These are phyloP conservation scores for Chrysoporthe cubensis DNA, from an alignment of 2,329 filamentous ascomycete genomes.

Conservation along the genomic window DNA sequence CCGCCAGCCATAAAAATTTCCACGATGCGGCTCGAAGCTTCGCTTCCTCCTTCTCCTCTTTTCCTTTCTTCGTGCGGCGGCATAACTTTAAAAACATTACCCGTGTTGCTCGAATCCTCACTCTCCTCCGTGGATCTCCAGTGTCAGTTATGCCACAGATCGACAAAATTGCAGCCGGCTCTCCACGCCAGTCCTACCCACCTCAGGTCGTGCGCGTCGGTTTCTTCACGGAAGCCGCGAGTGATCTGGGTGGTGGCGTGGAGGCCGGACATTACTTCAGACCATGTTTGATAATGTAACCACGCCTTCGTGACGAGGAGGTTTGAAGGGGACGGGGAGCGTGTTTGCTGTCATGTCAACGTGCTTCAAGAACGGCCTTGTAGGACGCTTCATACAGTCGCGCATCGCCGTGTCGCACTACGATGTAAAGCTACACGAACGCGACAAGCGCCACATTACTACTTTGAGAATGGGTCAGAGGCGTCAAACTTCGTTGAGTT, in stretches of 20 bases:
- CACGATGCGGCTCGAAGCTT: slow-evolving; percentile 23
- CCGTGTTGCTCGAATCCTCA: slow-evolving; percentile 78
- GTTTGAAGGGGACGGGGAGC: too few relatives aligned
- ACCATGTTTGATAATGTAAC: not conserved
- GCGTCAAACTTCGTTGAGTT: not conserved
- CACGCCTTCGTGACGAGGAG: too few relatives aligned
- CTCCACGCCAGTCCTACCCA: slow-evolving; percentile 51
- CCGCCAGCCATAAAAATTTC: slow-evolving; percentile 31
- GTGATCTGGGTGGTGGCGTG: slow-evolving; percentile 38
- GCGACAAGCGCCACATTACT: too few relatives aligned
- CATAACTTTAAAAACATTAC: slow-evolving; percentile 69
- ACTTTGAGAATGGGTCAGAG: not conserved
- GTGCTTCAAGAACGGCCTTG: not conserved
- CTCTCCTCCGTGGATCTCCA: slow-evolving; percentile 52
- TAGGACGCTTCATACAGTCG: too few relatives aligned
- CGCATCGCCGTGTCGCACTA: not conserved
- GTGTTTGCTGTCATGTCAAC: not conserved
- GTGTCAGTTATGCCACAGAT: slow-evolving; percentile 81
- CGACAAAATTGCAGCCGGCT: slow-evolving; percentile 75
- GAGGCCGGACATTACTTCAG: slow-evolving; percentile 49
- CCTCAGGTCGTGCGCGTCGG: slow-evolving; percentile 48
- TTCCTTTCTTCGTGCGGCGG: slow-evolving; percentile 77
- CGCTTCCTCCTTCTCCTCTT: slow-evolving; percentile 47
- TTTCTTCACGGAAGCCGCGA: slow-evolving; percentile 31
- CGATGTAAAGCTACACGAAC: not conserved